These are phyloP conservation scores for Talaromyces sp. DNA, from an alignment of 2,329 filamentous ascomycete genomes.

Conservation along the genomic window DNA sequence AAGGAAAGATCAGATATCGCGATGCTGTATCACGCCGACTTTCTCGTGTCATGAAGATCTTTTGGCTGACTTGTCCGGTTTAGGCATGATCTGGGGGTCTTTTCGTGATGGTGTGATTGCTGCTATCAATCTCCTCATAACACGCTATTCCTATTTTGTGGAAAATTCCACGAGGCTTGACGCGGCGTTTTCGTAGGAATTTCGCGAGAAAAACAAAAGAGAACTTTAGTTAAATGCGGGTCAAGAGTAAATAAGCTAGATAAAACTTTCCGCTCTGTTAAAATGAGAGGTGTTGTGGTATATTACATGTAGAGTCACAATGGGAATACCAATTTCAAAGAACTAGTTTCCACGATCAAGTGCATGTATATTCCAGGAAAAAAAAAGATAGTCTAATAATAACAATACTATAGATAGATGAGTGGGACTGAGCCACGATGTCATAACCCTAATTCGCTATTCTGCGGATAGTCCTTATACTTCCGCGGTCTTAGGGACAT, in stretches of 20 bases:
- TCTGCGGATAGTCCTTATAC: background rate
- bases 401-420: background rate
- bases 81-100: background rate
- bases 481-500: background rate
- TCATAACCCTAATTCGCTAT: background rate
- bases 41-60: background rate
- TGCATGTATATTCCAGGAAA: background rate
- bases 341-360: background rate
- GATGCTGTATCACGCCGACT: background rate
- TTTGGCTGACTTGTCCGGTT: background rate
- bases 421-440: background rate
- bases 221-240: background rate
- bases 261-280: background rate
- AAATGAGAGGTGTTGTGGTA: background rate
- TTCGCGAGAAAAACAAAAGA: background rate
- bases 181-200: background rate
- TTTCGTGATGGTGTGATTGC: background rate
- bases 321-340: too few relatives aligned
- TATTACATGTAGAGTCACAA: too few relatives aligned
- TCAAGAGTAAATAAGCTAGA: background rate
- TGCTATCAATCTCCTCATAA: background rate
- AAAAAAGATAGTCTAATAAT: background rate
- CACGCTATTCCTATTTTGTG: background rate
- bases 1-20: background rate
- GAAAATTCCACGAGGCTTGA: background rate